Evolutionary conservation across 768 basidiomycete genomes (phyloP).

Genomic region (Kwoniella shandongensis): DNA sequence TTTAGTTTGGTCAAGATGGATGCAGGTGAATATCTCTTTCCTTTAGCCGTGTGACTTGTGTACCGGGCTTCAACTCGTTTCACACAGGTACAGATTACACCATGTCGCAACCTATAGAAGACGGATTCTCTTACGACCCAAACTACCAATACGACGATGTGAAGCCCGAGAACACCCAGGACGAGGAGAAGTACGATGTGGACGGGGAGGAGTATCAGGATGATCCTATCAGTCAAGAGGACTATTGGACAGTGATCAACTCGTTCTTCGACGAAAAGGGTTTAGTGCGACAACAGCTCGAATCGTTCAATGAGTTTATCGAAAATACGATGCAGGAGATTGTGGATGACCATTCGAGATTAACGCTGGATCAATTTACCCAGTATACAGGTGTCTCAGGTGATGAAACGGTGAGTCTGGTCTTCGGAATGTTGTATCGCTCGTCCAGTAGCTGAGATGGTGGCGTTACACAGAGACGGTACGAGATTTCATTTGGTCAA

Average conservation of each 20-base stretch:
- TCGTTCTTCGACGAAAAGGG: constrained; percentile 97
- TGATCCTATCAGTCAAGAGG: constrained; percentile 42
- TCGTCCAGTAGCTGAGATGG: not conserved
- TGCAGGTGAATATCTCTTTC: constrained; percentile 42
- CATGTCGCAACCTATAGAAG: constrained; percentile 18
- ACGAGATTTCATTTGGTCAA: constrained; percentile 96
- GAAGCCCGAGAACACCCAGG: constrained; percentile 14
- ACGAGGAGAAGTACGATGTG: constrained; percentile 7
- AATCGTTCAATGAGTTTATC: constrained; percentile 98
- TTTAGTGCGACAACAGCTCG: constrained; percentile 94
- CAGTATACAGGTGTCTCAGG: constrained; percentile 86
- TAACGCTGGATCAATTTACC: constrained; percentile 92
- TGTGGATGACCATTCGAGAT: constrained; percentile 92
- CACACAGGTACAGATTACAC: constrained; percentile 20
- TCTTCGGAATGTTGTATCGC: too few relatives aligned
- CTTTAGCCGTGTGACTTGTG: constrained; percentile 3
- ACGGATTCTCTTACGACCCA: constrained; percentile 32
- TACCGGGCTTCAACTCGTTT: constrained; percentile 20
- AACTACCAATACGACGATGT: constrained; percentile 1
- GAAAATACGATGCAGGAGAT: constrained; percentile 99
- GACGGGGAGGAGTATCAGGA: constrained; percentile 26
- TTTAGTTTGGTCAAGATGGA: constrained; percentile 28
- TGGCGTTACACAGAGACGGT: constrained; percentile 64
- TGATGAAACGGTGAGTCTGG: constrained; percentile 53
- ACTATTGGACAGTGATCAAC: constrained; percentile 69